These are phyloP conservation scores for Tricholoma saponaceum DNA, from an alignment of 768 basidiomycete genomes.

Conservation along the genomic window DNA sequence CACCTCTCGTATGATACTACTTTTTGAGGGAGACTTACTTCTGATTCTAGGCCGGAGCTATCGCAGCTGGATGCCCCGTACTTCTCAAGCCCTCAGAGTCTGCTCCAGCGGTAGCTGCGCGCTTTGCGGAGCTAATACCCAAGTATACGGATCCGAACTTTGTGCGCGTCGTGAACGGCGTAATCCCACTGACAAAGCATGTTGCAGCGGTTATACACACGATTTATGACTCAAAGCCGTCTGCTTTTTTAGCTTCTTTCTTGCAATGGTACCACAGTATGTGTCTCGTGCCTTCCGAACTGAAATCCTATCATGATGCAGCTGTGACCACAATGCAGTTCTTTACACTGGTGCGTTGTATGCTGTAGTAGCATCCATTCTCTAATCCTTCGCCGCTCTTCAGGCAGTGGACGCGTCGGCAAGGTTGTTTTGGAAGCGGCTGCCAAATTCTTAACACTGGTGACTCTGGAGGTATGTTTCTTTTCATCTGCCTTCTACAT, in stretches of 20 bases:
- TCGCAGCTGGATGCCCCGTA: constrained; percentile 74
- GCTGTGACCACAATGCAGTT: constrained; percentile 30
- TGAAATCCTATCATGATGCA: no score
- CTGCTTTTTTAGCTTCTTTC: constrained; percentile 52
- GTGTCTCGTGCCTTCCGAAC: constrained; percentile 10
- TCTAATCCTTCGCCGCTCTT: constrained; percentile 22
- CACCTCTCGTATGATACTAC: constrained; percentile 49
- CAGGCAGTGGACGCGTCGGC: constrained; percentile 56
- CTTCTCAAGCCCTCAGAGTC: constrained; percentile 78
- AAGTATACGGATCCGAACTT: constrained; percentile 72
- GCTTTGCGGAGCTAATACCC: constrained; percentile 64
- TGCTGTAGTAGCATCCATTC: not conserved
- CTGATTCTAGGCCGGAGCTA: constrained; percentile 50
- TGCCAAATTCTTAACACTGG: constrained; percentile 70
- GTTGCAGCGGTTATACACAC: constrained; percentile 1
- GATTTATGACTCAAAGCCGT: not conserved
- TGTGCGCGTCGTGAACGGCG: constrained; percentile 65
- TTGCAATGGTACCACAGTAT: constrained; percentile 59
- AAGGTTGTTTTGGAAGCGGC: constrained; percentile 70
- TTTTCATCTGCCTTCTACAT: not conserved
- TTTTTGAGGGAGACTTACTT: not conserved
- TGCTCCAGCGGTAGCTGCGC: constrained; percentile 46
- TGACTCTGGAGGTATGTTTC: constrained; percentile 38
- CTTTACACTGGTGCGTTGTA: constrained; percentile 56
- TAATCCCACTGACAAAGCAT: constrained; percentile 54